These are phyloP conservation scores for Naumovozyma dairenensis DNA, from an alignment of 805 yeast species.

Conservation along the genomic window DNA sequence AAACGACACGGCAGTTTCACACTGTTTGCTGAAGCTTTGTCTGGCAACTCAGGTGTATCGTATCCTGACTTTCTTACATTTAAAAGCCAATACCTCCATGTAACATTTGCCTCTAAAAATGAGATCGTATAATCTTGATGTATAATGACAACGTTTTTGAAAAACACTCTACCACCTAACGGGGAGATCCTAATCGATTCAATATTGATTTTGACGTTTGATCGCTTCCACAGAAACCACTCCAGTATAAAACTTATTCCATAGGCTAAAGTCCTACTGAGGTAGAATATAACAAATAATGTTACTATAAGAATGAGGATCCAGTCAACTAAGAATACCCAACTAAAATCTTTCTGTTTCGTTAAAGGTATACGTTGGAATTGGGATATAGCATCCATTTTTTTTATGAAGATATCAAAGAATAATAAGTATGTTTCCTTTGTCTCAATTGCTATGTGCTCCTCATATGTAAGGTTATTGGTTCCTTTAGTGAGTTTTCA, in stretches of 20 bases:
- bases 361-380: conserved; percentile 28
- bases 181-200: conserved; percentile 71
- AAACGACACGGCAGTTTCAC: conserved; percentile 46
- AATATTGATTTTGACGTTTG: conserved; percentile 48
- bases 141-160: conserved; percentile 63
- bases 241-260: conserved; percentile 42
- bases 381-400: conserved; percentile 22
- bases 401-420: no score
- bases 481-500: no score
- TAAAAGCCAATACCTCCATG: conserved; percentile 87
- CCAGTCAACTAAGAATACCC: conserved; percentile 87
- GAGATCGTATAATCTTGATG: conserved; percentile 68
- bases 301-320: conserved; percentile 52
- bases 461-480: no score
- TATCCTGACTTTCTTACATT: conserved; percentile 31
- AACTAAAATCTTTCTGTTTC: conserved; percentile 31
- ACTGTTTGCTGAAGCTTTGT: conserved; percentile 8
- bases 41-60: conserved; percentile 16
- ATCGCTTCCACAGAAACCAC: conserved; percentile 53
- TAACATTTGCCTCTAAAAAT: conserved; percentile 59
- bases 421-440: no score
- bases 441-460: no score
- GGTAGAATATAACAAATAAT: conserved; percentile 60
- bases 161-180: conserved; percentile 72
- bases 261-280: conserved; percentile 62